These are phyloP conservation scores for Suillus ampliporus DNA, from an alignment of 768 basidiomycete species.

Conservation along the genomic window DNA sequence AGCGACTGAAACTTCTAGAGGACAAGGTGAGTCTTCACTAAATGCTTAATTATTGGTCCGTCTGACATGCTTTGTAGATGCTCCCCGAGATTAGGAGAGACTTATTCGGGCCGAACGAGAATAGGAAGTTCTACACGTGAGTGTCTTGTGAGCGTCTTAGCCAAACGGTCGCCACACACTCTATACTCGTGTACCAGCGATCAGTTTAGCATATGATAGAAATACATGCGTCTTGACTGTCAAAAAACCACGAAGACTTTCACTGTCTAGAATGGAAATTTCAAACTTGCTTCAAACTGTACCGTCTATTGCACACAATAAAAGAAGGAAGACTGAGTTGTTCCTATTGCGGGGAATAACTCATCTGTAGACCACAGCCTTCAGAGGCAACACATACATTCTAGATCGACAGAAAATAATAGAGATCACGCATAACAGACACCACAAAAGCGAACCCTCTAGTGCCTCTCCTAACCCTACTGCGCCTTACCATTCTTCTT, in stretches of 20 bases:
- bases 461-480: not conserved
- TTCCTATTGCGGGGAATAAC: no score
- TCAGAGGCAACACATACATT: no score
- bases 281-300: no score
- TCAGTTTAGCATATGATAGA: not conserved
- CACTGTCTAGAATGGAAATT: not conserved
- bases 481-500: constrained; percentile 10
- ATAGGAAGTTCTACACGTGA: constrained; percentile 90
- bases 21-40: constrained; percentile 69
- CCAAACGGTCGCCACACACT: not conserved
- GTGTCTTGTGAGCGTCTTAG: constrained; percentile 12
- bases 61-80: constrained; percentile 65
- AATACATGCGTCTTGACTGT: not conserved
- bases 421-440: no score
- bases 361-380: no score
- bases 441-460: not conserved
- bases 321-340: no score
- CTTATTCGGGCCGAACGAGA: constrained; percentile 88
- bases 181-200: not conserved
- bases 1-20: constrained; percentile 86
- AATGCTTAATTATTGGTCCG: not conserved
- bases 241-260: not conserved
- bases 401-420: no score
- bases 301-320: no score
- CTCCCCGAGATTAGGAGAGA: constrained; percentile 91